Evolutionary conservation across 2,329 filamentous ascomycete genomes (phyloP), one percentile per base, ranked within the genome.

Genomic region (Trichoderma polysporum): DNA sequence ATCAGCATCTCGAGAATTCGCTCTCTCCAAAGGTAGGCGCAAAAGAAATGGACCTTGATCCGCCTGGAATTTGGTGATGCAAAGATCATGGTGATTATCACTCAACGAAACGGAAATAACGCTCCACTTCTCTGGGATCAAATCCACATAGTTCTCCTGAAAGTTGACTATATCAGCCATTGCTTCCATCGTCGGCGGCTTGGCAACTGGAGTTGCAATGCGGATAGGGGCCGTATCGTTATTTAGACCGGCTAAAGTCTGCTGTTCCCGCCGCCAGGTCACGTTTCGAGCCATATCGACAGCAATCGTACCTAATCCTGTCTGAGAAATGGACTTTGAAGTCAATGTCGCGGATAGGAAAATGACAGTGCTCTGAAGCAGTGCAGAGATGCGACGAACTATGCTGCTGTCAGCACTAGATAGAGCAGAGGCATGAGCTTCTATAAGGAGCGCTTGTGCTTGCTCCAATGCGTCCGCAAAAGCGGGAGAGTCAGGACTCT

Each of bases 41-140:
- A 99, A 82, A 61, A 97, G 88, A 74, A 99, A 96, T 0, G 95
- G 95, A 29, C 86, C 88, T 59, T 91, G 86, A 1, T 88, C 88
- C 10, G 88, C 84, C 69, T 92, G 89, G 37, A 97, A 88, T 73
- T 93, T 93, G n/a, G 92, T 94, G 69, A 98, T 89, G 71, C 92
- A 93, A 4, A 99, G 85, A 74, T 98, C 95, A 64, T 92, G 91
- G 45, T 85, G 86, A 71, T 90, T 90, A 62, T 97, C 91, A 74
- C 91, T 95, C 17, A 99, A 79, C 0, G 91, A 91, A 52, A 99
- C 81, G 0, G 94, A 98, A 10, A 99, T 82, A 1, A 94, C 91
- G 54, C 89, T 93, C 95, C 95, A 99, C 7, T 85, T 83, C 45
- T 83, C 80, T 0, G 95, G 96, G 6, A 99, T 88, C 58, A 94